phyloP scores from a whole-genome alignment of 2,329 filamentous ascomycete genomes.

The Lachnellula suecica region DNA sequence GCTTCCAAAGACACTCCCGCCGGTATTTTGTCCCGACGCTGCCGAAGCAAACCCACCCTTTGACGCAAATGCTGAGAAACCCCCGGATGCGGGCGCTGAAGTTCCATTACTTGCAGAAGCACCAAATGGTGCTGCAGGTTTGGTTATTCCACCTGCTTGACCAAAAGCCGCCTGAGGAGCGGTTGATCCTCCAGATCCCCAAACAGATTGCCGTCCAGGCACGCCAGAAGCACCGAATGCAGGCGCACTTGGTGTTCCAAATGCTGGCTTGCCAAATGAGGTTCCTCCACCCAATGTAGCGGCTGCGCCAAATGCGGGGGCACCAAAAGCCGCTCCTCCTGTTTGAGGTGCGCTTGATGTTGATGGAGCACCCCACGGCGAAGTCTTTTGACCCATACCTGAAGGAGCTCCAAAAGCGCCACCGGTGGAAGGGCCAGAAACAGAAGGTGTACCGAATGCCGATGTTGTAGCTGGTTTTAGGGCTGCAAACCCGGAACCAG shows the following conservation, averaged over 20 bases:
- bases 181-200: constrained; percentile 41
- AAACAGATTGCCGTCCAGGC: constrained; percentile 53
- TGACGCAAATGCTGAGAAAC: constrained; percentile 54
- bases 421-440: constrained; percentile 31
- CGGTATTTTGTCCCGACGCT: constrained; percentile 29
- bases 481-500: constrained; percentile 27
- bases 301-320: constrained; percentile 43
- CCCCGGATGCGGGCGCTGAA: constrained; percentile 38
- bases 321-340: constrained; percentile 47
- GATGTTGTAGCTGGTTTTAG: constrained; percentile 34
- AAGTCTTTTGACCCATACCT: constrained; percentile 49
- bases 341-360: constrained; percentile 33
- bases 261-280: constrained; percentile 21
- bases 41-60: constrained; percentile 51
- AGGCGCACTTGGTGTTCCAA: constrained; percentile 16
- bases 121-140: constrained; percentile 36
- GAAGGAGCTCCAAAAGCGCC: constrained; percentile 35
- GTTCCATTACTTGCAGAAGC: constrained; percentile 26
- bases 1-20: constrained; percentile 31
- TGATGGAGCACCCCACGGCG: constrained; percentile 47
- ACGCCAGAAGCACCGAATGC: constrained; percentile 34
- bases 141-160: constrained; percentile 48
- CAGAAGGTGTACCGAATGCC: constrained; percentile 33
- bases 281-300: constrained; percentile 4
- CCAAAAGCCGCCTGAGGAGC: constrained; percentile 47